Conservation (phyloP, 2,329 filamentous ascomycete genomes). For the Alternaria atra region DNA sequence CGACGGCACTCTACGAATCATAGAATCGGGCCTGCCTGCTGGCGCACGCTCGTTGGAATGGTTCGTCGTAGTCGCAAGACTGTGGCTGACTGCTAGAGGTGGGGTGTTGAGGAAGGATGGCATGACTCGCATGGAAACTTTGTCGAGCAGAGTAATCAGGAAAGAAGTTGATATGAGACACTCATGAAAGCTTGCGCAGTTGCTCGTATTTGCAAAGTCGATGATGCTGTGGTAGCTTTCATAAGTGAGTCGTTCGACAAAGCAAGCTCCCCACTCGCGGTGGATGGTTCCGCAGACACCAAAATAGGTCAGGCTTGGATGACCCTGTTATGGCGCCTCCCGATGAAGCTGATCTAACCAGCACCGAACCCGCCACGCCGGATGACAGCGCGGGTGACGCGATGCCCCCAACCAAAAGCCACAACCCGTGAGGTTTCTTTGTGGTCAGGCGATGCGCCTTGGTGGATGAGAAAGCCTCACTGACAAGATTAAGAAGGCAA, state of each 20-base stretch:
- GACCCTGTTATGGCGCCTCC: conserved; percentile 33
- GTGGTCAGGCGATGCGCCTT: conserved; percentile 27
- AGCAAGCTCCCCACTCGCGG: conserved; percentile 11
- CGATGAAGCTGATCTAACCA: conserved; percentile 39
- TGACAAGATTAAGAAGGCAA: conserved; percentile 10
- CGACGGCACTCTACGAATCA: conserved; percentile 18
- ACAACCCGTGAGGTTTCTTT: conserved; percentile 23
- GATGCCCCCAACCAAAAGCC: conserved; percentile 32
- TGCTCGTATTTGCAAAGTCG: neutral
- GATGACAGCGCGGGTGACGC: conserved; percentile 45
- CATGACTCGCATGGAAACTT: conserved; percentile 4
- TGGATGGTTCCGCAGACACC: conserved; percentile 32
- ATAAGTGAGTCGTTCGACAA: neutral
- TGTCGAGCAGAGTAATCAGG: neutral
- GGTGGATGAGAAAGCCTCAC: conserved; percentile 12
- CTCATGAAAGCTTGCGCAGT: neutral
- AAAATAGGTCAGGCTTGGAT: conserved; percentile 35
- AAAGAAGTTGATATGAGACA: conserved; percentile 6
- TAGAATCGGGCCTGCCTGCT: conserved; percentile 18
- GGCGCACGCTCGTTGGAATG: conserved; percentile 21
- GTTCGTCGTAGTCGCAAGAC: conserved; percentile 18
- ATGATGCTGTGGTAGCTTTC: conserved; percentile 6
- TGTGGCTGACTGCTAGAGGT: conserved; percentile 23
- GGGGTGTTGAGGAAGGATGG: conserved; percentile 11
- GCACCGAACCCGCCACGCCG: conserved; percentile 39